A percentile compares a stretch with the other conserved stretches of the same genome.
These are phyloP conservation scores for Plectranthus barbatus DNA, from an alignment of 257 asterid species.

Conservation along the genomic window DNA sequence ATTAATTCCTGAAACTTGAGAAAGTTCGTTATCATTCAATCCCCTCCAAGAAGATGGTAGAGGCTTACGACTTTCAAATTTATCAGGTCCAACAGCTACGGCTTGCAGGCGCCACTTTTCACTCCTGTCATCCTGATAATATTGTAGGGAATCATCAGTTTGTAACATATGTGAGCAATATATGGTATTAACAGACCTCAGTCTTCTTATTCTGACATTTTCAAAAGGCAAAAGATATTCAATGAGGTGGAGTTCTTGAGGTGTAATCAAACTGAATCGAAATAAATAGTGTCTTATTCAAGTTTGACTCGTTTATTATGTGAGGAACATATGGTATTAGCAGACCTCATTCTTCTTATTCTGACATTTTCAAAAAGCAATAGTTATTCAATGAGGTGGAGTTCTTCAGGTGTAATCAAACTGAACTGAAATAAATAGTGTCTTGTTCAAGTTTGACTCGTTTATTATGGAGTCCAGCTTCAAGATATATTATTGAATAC, in stretches of 20 bases:
- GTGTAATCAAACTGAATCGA: too few relatives aligned
- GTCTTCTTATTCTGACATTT: neutral
- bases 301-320: too few relatives aligned
- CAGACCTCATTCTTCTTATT: neutral
- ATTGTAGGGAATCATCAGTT: neutral
- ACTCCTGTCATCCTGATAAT: constrained; percentile 15
- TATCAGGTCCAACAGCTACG: constrained; percentile 19
- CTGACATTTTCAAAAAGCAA: neutral
- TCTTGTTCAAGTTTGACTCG: too few relatives aligned
- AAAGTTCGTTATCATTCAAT: constrained; percentile 16
- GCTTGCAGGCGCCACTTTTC: constrained; percentile 19
- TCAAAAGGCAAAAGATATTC: neutral
- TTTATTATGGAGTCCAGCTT: too few relatives aligned
- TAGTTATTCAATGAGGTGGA: neutral
- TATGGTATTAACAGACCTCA: neutral
- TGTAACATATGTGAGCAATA: neutral
- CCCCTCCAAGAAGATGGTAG: constrained; percentile 19
- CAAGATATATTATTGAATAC: too few relatives aligned
- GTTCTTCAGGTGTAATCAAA: too few relatives aligned
- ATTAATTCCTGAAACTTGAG: constrained; percentile 9
- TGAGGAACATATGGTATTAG: neutral
- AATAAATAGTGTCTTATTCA: too few relatives aligned
- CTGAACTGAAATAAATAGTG: too few relatives aligned
- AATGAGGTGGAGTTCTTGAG: too few relatives aligned
- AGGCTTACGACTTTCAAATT: constrained; percentile 15